Percentiles rank a stretch among this genome's conserved stretches.
These are phyloP conservation scores for Pascua sp. DNA, from an alignment of 1,284 basidiomycete genomes.

Conservation along the genomic window DNA sequence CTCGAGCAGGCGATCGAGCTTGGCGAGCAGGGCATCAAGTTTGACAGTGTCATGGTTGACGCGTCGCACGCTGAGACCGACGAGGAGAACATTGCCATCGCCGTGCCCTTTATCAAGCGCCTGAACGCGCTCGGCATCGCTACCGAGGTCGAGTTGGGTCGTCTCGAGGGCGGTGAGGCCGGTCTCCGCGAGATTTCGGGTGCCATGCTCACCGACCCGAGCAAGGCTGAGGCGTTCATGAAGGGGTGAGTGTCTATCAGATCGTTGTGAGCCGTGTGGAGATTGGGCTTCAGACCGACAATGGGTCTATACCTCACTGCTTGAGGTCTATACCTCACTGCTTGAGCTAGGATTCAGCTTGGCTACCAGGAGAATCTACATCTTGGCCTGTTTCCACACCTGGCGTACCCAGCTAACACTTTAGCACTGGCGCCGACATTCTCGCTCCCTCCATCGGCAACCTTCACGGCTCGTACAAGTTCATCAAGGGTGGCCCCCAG, in stretches of 20 bases:
- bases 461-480: constrained; percentile 50
- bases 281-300: background rate
- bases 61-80: constrained; percentile 48
- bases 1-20: constrained; percentile 49
- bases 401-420: background rate
- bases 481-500: constrained; percentile 38
- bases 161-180: constrained; percentile 52
- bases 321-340: too few species aligned
- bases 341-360: too few species aligned
- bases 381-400: too few species aligned
- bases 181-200: constrained; percentile 52
- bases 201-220: constrained; percentile 50
- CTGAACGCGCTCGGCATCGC: constrained; percentile 47
- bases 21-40: constrained; percentile 47
- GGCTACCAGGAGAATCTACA: too few species aligned
- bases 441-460: constrained; percentile 52
- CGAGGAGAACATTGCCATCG: constrained; percentile 49
- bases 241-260: constrained; percentile 28
- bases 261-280: background rate
- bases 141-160: constrained; percentile 53
- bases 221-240: constrained; percentile 49
- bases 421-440: constrained; percentile 49
- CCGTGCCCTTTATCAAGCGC: constrained; percentile 43
- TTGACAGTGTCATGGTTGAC: constrained; percentile 51
- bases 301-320: background rate